Conservation (phyloP, 106 monocot genomes). For the Cymbidium sinense region DNA sequence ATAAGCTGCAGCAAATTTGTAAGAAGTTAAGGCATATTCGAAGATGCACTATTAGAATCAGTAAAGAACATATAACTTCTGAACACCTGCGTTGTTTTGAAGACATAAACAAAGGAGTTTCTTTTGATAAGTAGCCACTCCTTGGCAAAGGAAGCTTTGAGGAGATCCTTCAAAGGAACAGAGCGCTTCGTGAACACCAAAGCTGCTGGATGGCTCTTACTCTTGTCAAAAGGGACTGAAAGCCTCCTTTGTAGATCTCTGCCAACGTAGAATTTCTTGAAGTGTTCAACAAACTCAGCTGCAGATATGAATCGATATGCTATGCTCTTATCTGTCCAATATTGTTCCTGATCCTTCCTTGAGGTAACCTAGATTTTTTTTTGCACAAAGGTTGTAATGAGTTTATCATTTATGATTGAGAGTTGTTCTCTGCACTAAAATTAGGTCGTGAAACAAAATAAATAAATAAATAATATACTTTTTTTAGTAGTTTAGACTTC, state of each 20-base stretch:
- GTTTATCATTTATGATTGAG: neutral
- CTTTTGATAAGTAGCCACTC: slow-evolving; percentile 83
- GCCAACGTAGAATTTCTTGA: slow-evolving; percentile 41
- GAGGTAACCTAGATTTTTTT: slow-evolving; percentile 48
- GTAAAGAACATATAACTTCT: neutral
- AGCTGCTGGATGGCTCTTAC: slow-evolving; percentile 45
- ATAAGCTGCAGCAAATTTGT: slow-evolving; percentile 26
- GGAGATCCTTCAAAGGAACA: slow-evolving; percentile 46
- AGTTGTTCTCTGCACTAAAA: neutral
- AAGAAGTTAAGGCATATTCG: neutral
- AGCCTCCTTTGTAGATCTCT: slow-evolving; percentile 41
- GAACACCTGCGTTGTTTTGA: slow-evolving; percentile 67
- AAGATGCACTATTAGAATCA: neutral
- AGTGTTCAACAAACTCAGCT: slow-evolving; percentile 43
- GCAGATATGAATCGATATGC: slow-evolving; percentile 59
- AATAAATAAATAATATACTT: too few relatives aligned
- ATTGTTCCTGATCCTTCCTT: slow-evolving; percentile 81
- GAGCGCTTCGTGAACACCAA: slow-evolving; percentile 40
- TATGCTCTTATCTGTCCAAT: slow-evolving; percentile 51
- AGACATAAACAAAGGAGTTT: slow-evolving; percentile 71
- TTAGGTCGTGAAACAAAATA: neutral
- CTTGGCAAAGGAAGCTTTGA: slow-evolving; percentile 62
- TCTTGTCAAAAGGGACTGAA: slow-evolving; percentile 49
- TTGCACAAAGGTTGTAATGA: neutral
- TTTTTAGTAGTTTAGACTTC: too few relatives aligned